A percentile compares a stretch with the other conserved stretches of the same genome.
These are phyloP conservation scores for Wickerhamiella parazyma DNA, from an alignment of 805 yeast species.

Conservation along the genomic window DNA sequence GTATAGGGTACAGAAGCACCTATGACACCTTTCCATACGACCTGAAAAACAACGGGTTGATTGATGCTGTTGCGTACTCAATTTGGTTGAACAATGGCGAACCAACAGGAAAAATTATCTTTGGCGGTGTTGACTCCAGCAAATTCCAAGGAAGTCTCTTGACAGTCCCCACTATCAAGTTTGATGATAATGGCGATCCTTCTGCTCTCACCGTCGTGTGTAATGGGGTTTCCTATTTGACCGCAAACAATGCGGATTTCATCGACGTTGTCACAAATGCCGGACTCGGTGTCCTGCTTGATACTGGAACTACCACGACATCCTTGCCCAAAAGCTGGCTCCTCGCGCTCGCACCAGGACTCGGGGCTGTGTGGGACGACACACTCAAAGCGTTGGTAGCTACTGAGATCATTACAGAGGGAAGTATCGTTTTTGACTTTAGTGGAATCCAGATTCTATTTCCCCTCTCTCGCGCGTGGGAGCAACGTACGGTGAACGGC, in stretches of 20 bases:
- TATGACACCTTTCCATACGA: conserved; percentile 29
- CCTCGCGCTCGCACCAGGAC: not conserved
- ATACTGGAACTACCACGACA: not conserved
- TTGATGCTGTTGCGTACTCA: conserved; percentile 28
- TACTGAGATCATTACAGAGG: not conserved
- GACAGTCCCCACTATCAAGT: conserved; percentile 20
- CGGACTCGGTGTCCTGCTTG: not conserved
- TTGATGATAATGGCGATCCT: too few relatives aligned
- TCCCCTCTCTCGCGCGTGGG: too few relatives aligned
- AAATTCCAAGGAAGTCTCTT: conserved; percentile 33
- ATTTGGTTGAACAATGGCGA: conserved; percentile 24
- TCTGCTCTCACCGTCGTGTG: too few relatives aligned
- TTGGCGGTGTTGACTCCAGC: conserved; percentile 40
- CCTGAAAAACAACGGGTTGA: conserved; percentile 24
- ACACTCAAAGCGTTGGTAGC: not conserved
- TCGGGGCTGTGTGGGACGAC: not conserved
- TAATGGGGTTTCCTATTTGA: too few relatives aligned
- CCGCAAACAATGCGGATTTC: too few relatives aligned
- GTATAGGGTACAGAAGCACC: not conserved
- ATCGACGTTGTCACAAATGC: too few relatives aligned
- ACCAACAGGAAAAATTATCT: conserved; percentile 24
- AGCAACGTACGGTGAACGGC: too few relatives aligned
- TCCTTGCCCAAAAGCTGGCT: not conserved
- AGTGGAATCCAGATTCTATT: conserved; percentile 1
- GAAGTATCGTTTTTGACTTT: conserved; percentile 3